A percentile compares a stretch with the other conserved stretches of the same genome.
These are phyloP conservation scores for Leishmania guyanensis DNA, from an alignment of 208 protist genomes.

Conservation along the genomic window DNA sequence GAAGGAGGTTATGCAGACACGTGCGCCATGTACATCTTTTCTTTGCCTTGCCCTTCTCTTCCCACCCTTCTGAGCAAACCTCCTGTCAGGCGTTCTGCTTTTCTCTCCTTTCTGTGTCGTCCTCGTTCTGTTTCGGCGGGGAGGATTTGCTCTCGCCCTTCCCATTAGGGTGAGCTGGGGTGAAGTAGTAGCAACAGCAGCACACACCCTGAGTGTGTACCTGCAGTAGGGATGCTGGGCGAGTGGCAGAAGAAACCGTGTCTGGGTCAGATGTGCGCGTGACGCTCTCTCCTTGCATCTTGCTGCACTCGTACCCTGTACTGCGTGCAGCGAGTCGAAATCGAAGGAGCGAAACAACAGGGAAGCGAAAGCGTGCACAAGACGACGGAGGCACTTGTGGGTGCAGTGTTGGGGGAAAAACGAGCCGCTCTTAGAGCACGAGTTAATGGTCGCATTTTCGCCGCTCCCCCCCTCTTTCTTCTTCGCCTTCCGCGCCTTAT, in stretches of 20 bases:
- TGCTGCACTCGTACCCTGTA: background rate
- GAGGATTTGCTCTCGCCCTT: background rate
- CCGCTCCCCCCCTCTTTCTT: background rate
- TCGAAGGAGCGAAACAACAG: background rate
- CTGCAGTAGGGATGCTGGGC: background rate
- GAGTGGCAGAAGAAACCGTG: background rate
- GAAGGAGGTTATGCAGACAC: background rate
- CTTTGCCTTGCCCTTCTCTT: background rate
- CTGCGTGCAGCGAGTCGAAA: background rate
- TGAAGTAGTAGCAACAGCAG: background rate
- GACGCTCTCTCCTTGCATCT: background rate
- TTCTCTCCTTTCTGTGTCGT: background rate
- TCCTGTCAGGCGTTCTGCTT: background rate
- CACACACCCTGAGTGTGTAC: background rate
- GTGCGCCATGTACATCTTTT: background rate
- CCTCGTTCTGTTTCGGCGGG: background rate
- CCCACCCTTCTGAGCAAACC: background rate
- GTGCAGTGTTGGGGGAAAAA: background rate
- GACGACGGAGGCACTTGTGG: background rate
- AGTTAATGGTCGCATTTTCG: background rate
- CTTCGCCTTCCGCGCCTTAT: background rate
- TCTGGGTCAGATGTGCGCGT: background rate
- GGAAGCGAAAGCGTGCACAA: background rate
- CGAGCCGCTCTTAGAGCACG: background rate
- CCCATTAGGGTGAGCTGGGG: background rate